Conservation (phyloP, 352 stramenopile genomes). For the Globisporangium takayamanum region DNA sequence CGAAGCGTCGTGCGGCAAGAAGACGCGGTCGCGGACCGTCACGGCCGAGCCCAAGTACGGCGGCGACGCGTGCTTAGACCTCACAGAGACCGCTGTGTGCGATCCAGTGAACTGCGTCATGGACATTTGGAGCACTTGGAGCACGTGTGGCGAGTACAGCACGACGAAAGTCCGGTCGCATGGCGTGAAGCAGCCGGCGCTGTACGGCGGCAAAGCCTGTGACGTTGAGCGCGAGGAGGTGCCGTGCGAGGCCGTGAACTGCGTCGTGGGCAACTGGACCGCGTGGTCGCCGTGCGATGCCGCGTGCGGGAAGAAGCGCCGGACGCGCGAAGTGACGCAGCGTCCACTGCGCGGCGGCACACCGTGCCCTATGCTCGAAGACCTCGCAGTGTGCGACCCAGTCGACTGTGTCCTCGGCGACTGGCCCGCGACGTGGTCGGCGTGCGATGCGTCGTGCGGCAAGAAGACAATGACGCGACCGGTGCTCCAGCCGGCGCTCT, state of each 20-base stretch:
- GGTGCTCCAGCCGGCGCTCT: slow-evolving; percentile 25
- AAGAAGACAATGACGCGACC: slow-evolving; percentile 30
- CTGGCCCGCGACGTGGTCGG: slow-evolving; percentile 27
- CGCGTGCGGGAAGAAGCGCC: slow-evolving; percentile 32
- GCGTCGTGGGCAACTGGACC: slow-evolving; percentile 31
- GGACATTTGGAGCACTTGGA: slow-evolving; percentile 25
- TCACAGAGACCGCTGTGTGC: slow-evolving; percentile 26
- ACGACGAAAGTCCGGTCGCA: slow-evolving; percentile 25
- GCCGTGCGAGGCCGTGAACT: slow-evolving; percentile 42
- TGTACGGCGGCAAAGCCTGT: slow-evolving; percentile 35
- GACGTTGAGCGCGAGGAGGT: slow-evolving; percentile 23
- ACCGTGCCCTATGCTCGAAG: slow-evolving; percentile 26
- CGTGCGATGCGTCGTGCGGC: slow-evolving; percentile 25
- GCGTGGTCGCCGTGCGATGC: slow-evolving; percentile 37
- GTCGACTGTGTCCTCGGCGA: slow-evolving; percentile 34
- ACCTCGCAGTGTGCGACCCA: slow-evolving; percentile 29
- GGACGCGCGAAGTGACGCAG: slow-evolving; percentile 23
- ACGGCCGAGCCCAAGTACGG: slow-evolving; percentile 24
- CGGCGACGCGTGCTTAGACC: slow-evolving; percentile 20
- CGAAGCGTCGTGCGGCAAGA: slow-evolving; percentile 25
- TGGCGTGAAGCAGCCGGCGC: slow-evolving; percentile 17
- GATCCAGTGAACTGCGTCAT: slow-evolving; percentile 46
- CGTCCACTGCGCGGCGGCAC: slow-evolving; percentile 27
- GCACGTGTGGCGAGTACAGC: slow-evolving; percentile 22
- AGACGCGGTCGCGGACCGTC: slow-evolving; percentile 28